Conservation (phyloP, 495 filamentous ascomycete species). For the Penicillium parvum region DNA sequence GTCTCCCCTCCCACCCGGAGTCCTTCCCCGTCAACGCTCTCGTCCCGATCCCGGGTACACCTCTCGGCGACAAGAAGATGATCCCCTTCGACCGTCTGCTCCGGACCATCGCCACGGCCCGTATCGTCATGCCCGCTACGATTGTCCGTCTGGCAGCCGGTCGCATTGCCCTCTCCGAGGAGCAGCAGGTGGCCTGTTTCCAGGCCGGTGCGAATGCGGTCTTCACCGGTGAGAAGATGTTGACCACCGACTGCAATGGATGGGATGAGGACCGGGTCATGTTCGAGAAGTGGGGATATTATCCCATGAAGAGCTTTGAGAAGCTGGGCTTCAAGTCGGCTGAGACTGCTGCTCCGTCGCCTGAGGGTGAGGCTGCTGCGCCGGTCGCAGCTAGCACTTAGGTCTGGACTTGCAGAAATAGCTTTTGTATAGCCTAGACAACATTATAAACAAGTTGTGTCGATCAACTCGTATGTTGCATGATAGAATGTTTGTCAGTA, state of each 20-base stretch:
- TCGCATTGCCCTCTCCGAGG: conserved; percentile 69
- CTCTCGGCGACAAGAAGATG: conserved; percentile 64
- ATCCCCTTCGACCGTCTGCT: conserved; percentile 68
- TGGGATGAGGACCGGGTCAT: conserved; percentile 80
- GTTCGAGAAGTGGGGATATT: conserved; percentile 73
- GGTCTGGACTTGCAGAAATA: not conserved
- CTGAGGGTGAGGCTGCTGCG: conserved; percentile 20
- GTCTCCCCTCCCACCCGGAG: conserved; percentile 72
- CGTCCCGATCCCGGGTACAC: conserved; percentile 81
- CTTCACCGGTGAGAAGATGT: conserved; percentile 89
- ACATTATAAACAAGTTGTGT: too few species aligned
- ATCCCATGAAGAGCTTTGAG: conserved; percentile 61
- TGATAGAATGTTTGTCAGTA: too few species aligned
- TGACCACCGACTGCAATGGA: conserved; percentile 81
- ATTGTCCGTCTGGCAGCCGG: conserved; percentile 81
- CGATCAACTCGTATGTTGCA: too few species aligned
- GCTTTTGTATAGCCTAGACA: not conserved
- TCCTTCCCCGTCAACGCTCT: conserved; percentile 82
- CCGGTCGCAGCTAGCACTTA: conserved; percentile 27
- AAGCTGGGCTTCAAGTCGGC: conserved; percentile 15
- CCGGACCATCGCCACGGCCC: conserved; percentile 73
- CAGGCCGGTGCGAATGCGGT: conserved; percentile 83
- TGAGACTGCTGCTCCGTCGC: conserved; percentile 7
- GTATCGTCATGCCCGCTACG: conserved; percentile 71
- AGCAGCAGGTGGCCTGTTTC: conserved; percentile 80